Evolutionary conservation across 331 rosid genomes (phyloP), one percentile per base, ranked within the genome.

Genomic region (Pyracantha coccinea): DNA sequence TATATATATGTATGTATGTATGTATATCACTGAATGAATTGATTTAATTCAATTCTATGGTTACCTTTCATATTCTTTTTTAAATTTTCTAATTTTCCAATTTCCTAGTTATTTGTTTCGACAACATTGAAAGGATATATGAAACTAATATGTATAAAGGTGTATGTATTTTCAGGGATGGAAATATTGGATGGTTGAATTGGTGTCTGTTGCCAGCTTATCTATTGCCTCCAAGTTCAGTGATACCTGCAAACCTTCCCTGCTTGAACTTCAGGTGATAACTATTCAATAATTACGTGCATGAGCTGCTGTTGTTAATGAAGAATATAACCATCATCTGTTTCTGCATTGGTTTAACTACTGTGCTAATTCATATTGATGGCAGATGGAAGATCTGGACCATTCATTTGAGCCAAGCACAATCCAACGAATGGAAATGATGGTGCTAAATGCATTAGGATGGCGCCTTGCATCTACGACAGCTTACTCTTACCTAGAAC

Each of bases 221-320:
- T 88, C 88, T 55, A 50, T 85, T 60, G 92, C 92, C 78, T 50
- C 80, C 70, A 88, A 88, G 73, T 88, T 88, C 78, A 82, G 57
- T 24, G 92, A 85, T 71, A 77, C 75, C 60, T 71, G 67, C 5
- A 28, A 80, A 68, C 83, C 84, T 45, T 70, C 76, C 60, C 72
- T 81, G 28, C 72, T 55, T 52, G 83, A 88, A 77, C 72, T 88
- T 78, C 88, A 75, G 88, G 89, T 88, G 23, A 65, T 6, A 12
- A 12, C 12, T 11, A 10, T 41, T 41, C 47, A 11, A 0, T 41
- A 41, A 41, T 11, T 41, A 41, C 0, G 14, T 41, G 47, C 5
- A 4, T n/a, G n/a, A n/a, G n/a, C n/a, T n/a, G n/a, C n/a, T n/a
- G n/a, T 41, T 41, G 11, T 41, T 41, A 41, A 41, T 41, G 47